These are phyloP conservation scores for Stipa capillata DNA, from an alignment of 176 grass and related monocot species.

Conservation along the genomic window DNA sequence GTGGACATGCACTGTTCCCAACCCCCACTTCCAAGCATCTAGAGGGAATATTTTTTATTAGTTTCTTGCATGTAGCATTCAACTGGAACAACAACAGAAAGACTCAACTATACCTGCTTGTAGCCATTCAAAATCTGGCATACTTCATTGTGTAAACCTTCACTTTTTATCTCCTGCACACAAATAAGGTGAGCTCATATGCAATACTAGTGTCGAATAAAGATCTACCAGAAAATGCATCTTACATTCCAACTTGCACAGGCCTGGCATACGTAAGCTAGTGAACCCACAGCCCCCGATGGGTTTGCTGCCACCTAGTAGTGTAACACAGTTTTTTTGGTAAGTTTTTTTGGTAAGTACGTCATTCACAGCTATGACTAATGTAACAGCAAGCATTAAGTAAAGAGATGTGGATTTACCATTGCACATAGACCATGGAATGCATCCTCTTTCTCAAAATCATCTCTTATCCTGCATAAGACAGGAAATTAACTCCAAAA, in stretches of 20 bases:
- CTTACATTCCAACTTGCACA: conserved; percentile 92
- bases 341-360: neutral
- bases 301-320: conserved; percentile 80
- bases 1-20: conserved; percentile 91
- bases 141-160: conserved; percentile 76
- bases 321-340: neutral
- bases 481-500: neutral
- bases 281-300: conserved; percentile 50
- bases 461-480: conserved; percentile 87
- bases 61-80: neutral
- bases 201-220: neutral
- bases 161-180: conserved; percentile 85
- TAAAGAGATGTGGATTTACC: conserved; percentile 17
- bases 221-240: neutral
- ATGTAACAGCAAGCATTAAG: neutral
- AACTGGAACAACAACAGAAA: neutral
- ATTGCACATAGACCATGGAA: conserved; percentile 94
- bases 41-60: neutral
- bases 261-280: conserved; percentile 71
- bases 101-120: conserved; percentile 60
- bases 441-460: conserved; percentile 98
- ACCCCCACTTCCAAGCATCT: conserved; percentile 67
- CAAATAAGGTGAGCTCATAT: neutral
- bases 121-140: conserved; percentile 87
- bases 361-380: neutral